Evolutionary conservation across 2,329 filamentous ascomycete genomes (phyloP).

Genomic region (Domatiomyces catenatus): DNA sequence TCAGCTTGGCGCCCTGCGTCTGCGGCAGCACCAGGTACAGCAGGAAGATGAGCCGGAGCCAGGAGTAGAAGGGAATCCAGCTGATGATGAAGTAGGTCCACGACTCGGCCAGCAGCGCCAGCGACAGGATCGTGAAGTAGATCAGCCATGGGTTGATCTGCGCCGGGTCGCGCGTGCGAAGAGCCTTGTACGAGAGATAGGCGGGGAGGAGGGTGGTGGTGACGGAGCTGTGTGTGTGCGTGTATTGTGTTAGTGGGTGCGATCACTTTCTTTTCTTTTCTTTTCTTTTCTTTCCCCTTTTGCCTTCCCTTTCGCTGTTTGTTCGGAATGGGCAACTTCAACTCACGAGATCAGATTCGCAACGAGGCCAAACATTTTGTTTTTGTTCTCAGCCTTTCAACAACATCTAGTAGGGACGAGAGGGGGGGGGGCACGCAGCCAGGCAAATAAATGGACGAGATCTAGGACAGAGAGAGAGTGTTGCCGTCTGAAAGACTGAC

Average conservation of each 20-base stretch:
- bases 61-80: constrained; percentile 90
- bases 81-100: constrained; percentile 75
- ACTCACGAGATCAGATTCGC: constrained; percentile 64
- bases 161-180: constrained; percentile 78
- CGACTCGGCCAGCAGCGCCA: constrained; percentile 66
- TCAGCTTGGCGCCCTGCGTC: constrained; percentile 74
- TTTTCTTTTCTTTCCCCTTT: no score
- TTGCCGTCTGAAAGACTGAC: no score
- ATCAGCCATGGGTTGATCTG: constrained; percentile 94
- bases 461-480: no score
- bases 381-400: background rate
- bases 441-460: no score
- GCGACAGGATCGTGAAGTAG: constrained; percentile 92
- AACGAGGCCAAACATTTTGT: constrained; percentile 59
- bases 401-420: no score
- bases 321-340: no score
- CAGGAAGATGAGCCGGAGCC: constrained; percentile 72
- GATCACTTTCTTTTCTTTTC: background rate
- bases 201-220: constrained; percentile 86
- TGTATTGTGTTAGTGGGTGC: background rate
- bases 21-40: constrained; percentile 94
- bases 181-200: constrained; percentile 94
- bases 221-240: constrained; percentile 45
- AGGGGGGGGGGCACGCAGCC: no score
- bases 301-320: no score